Evolutionary conservation across 2,329 filamentous ascomycete species (phyloP).

Genomic region (Didymella sp.): DNA sequence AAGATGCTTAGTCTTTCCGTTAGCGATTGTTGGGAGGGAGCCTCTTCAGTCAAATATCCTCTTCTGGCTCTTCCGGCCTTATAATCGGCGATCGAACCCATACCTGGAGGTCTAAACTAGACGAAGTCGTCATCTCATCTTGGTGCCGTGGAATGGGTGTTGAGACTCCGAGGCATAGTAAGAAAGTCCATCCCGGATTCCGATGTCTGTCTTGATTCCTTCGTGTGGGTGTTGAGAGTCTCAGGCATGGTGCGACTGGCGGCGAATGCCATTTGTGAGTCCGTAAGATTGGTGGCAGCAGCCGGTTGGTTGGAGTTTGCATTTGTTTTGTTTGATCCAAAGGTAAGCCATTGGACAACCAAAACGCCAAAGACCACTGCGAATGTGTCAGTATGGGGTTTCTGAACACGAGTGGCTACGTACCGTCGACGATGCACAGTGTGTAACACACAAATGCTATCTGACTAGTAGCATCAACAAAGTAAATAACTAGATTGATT

Average conservation of each 20-base stretch:
- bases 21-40: no score
- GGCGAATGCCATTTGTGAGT: not conserved
- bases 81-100: not conserved
- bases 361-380: not conserved
- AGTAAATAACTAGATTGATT: slow-evolving; percentile 1
- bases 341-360: slow-evolving; percentile 3
- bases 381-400: not conserved
- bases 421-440: not conserved
- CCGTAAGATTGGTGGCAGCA: not conserved
- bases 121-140: not conserved
- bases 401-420: not conserved
- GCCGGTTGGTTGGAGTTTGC: not conserved
- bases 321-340: not conserved
- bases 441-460: slow-evolving; percentile 2
- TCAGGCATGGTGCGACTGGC: not conserved
- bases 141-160: no score
- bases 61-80: not conserved
- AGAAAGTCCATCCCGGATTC: not conserved
- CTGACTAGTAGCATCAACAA: slow-evolving; percentile 3
- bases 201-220: not conserved
- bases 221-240: not conserved
- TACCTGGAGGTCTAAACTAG: not conserved
- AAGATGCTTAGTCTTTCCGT: no score
- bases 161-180: not conserved
- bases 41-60: no score